A percentile compares a stretch with the other conserved stretches of the same genome.
phyloP scores from a whole-genome alignment of 805 yeast genomes.

The Kurtzmaniella fragi region DNA sequence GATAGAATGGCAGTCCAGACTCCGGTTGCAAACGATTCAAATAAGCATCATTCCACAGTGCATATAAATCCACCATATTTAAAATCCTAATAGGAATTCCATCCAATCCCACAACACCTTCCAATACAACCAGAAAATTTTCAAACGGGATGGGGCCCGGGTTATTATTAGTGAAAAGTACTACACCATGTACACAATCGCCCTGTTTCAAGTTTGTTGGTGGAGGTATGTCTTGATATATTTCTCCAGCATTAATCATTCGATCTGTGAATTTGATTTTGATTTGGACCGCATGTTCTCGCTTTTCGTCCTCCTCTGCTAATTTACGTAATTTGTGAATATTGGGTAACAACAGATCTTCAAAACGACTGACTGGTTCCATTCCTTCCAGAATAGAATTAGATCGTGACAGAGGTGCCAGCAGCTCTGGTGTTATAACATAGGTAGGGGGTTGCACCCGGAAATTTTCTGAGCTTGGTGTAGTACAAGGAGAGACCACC shows the following conservation, averaged over 20 bases:
- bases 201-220: constrained; percentile 30
- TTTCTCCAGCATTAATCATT: constrained; percentile 28
- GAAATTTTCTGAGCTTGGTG: constrained; percentile 24
- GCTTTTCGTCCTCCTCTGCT: constrained; percentile 22
- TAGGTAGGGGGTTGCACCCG: constrained; percentile 30
- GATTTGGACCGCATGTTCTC: constrained; percentile 21
- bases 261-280: constrained; percentile 28
- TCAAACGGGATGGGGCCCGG: constrained; percentile 29
- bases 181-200: constrained; percentile 32
- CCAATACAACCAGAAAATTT: constrained; percentile 34
- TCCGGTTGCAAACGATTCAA: constrained; percentile 29
- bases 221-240: constrained; percentile 21
- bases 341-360: constrained; percentile 32
- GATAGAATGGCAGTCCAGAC: constrained; percentile 22
- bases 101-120: constrained; percentile 26
- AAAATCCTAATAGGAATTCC: constrained; percentile 16
- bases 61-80: constrained; percentile 39
- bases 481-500: constrained; percentile 30
- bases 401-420: constrained; percentile 4
- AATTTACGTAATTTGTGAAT: constrained; percentile 28
- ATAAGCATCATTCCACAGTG: constrained; percentile 34
- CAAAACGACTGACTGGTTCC: constrained; percentile 18
- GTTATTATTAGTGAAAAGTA: constrained; percentile 25
- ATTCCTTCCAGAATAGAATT: constrained; percentile 1
- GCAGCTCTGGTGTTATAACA: constrained; percentile 19